A percentile compares a stretch with the other conserved stretches of the same genome.
These are phyloP conservation scores for Malus hybrid DNA, from an alignment of 331 rosid genomes.

Conservation along the genomic window DNA sequence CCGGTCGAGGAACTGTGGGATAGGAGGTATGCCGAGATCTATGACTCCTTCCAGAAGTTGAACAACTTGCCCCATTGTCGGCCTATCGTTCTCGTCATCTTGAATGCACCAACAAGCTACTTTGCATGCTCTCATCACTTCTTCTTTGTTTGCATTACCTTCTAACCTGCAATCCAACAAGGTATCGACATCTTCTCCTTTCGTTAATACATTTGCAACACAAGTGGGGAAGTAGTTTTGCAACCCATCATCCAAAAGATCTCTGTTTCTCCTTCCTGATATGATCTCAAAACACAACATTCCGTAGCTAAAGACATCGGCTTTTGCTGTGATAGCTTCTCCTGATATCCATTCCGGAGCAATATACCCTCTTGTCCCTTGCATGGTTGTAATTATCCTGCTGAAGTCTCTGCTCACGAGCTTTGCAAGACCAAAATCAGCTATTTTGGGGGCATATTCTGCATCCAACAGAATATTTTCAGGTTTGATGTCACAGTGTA, in stretches of 20 bases:
- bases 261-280: constrained; percentile 26
- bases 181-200: constrained; percentile 4
- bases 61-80: constrained; percentile 24
- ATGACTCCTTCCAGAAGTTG: constrained; percentile 23
- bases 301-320: constrained; percentile 29
- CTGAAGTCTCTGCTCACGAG: constrained; percentile 19
- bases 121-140: constrained; percentile 25
- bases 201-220: constrained; percentile 15
- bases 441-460: constrained; percentile 21
- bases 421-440: constrained; percentile 36
- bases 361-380: constrained; percentile 39
- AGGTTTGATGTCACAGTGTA: constrained; percentile 34
- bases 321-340: constrained; percentile 28
- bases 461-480: constrained; percentile 33
- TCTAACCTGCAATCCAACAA: constrained; percentile 10
- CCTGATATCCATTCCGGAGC: constrained; percentile 43
- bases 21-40: constrained; percentile 19
- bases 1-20: constrained; percentile 9
- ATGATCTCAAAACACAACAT: constrained; percentile 23
- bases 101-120: constrained; percentile 41
- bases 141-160: constrained; percentile 12
- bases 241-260: constrained; percentile 9
- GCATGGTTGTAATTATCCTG: constrained; percentile 21
- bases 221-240: constrained; percentile 16
- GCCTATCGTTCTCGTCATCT: constrained; percentile 24